Evolutionary conservation across 345 rosid genomes (phyloP).

Genomic region (Leavenworthia alabamica): DNA sequence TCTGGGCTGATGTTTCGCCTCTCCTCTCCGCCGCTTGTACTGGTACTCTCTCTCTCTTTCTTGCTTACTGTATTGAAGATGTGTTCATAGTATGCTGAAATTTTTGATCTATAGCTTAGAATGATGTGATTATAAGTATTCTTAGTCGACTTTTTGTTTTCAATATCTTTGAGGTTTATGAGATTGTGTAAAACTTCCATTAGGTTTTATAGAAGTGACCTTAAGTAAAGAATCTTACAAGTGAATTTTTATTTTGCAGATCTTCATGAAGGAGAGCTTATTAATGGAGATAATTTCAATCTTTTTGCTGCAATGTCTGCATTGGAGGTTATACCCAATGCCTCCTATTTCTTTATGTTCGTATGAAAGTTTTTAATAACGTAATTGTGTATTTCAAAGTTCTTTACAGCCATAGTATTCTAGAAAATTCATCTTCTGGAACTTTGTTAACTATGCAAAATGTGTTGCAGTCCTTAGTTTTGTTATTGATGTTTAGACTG

Average conservation of each 20-base stretch:
- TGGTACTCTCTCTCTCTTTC: conserved; percentile 35
- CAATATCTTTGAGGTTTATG: background rate
- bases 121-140: background rate
- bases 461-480: too few species aligned
- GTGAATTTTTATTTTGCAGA: conserved; percentile 31
- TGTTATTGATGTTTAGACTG: background rate
- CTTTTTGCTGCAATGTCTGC: conserved; percentile 99
- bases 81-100: background rate
- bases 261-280: conserved; percentile 75
- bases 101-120: background rate
- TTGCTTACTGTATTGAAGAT: background rate
- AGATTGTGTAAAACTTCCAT: background rate
- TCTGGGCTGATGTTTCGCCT: conserved; percentile 76
- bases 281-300: conserved; percentile 86
- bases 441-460: background rate
- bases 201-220: background rate
- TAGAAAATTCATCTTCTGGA: background rate
- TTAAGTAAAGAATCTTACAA: background rate
- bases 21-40: conserved; percentile 61
- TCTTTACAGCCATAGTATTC: background rate
- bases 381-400: background rate
- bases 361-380: background rate
- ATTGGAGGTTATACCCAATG: conserved; percentile 57
- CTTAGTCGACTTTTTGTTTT: background rate
- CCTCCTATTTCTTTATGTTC: background rate